Conservation (phyloP, 179 eudicot genomes). For the Drosera spatulata region DNA sequence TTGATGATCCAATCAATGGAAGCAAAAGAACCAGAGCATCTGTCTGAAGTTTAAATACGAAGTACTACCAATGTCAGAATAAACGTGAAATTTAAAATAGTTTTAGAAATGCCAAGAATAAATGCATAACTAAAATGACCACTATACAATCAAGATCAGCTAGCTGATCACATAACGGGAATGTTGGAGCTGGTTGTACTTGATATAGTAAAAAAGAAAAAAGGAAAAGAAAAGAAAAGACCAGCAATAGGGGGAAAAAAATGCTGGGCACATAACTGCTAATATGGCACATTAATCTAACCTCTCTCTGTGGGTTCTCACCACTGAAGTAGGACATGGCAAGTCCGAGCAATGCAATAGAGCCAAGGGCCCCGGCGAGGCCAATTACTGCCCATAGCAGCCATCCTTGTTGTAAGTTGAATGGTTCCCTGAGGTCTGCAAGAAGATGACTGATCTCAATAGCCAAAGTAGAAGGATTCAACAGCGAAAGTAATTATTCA, state of each 20-base stretch:
- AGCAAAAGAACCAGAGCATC: slow-evolving; percentile 80
- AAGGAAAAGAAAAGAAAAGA: too few relatives aligned
- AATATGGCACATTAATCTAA: slow-evolving; percentile 20
- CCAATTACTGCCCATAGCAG: slow-evolving; percentile 91
- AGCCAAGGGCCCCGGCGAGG: slow-evolving; percentile 60
- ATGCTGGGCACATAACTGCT: not conserved
- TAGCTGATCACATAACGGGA: not conserved
- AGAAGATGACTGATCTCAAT: slow-evolving; percentile 5
- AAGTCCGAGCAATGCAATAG: slow-evolving; percentile 65
- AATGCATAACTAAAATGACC: too few relatives aligned
- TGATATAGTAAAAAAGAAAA: not conserved
- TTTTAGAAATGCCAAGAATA: too few relatives aligned
- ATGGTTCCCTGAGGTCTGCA: slow-evolving; percentile 74
- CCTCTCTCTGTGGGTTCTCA: slow-evolving; percentile 87
- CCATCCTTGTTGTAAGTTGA: slow-evolving; percentile 80
- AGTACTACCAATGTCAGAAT: slow-evolving; percentile 1
- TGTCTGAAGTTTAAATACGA: slow-evolving; percentile 40
- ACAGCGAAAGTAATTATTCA: too few relatives aligned
- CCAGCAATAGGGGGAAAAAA: not conserved
- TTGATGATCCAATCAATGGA: slow-evolving; percentile 93
- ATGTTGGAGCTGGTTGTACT: not conserved
- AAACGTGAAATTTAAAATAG: not conserved
- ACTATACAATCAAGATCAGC: too few relatives aligned
- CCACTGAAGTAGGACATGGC: slow-evolving; percentile 58
- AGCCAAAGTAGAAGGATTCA: not conserved